These are phyloP conservation scores for Fusarium illudens DNA, from an alignment of 2,329 filamentous ascomycete genomes.

Conservation along the genomic window DNA sequence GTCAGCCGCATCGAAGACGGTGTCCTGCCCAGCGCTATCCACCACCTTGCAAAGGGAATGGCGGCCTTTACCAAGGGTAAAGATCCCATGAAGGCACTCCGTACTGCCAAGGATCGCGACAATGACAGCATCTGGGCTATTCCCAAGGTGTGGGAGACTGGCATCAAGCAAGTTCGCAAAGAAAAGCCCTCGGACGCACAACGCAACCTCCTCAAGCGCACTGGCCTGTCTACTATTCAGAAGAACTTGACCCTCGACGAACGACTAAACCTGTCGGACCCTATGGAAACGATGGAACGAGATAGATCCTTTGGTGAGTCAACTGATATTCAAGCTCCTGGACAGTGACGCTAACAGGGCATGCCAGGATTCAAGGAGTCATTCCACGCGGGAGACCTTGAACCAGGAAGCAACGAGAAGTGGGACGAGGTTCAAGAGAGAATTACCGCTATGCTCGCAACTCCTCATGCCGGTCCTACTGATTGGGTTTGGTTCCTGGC, in stretches of 20 bases:
- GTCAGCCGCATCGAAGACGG: slow-evolving; percentile 31
- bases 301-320: slow-evolving; percentile 35
- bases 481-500: slow-evolving; percentile 40
- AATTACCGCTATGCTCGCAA: slow-evolving; percentile 29
- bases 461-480: slow-evolving; percentile 9
- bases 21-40: slow-evolving; percentile 14
- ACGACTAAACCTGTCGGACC: slow-evolving; percentile 14
- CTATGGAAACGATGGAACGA: slow-evolving; percentile 39
- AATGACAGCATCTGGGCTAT: slow-evolving; percentile 32
- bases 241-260: slow-evolving; percentile 8
- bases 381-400: slow-evolving; percentile 41
- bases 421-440: slow-evolving; percentile 29
- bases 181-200: neutral
- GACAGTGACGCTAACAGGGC: neutral
- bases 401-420: slow-evolving; percentile 35
- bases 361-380: slow-evolving; percentile 37
- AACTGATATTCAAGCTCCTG: rapidly evolving
- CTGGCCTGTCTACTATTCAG: neutral
- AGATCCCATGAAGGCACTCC: slow-evolving; percentile 15
- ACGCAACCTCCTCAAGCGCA: slow-evolving; percentile 17
- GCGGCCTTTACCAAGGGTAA: slow-evolving; percentile 13
- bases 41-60: slow-evolving; percentile 16
- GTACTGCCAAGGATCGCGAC: slow-evolving; percentile 4
- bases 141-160: slow-evolving; percentile 37
- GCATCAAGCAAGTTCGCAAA: slow-evolving; percentile 14